These are phyloP conservation scores for Phenoliferia sp. DNA, from an alignment of 1,284 basidiomycete species.

Conservation along the genomic window DNA sequence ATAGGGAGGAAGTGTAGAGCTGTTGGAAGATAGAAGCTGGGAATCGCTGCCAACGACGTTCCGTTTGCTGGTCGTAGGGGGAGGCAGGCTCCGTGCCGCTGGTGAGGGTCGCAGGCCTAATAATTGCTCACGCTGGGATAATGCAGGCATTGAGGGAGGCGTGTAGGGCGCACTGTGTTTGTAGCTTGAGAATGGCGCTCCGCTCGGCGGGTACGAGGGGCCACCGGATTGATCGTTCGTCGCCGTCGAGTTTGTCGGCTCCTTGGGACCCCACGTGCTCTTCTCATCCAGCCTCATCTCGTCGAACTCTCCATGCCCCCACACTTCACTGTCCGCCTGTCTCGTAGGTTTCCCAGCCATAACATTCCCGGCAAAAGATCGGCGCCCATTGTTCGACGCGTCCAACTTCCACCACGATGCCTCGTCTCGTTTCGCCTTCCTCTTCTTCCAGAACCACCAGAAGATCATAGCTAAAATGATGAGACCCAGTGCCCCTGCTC, in stretches of 20 bases:
- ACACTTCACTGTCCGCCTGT: neutral
- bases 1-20: too few species aligned
- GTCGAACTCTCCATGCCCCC: neutral
- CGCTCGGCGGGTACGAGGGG: too few species aligned
- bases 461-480: constrained; percentile 12
- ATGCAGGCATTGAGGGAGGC: too few species aligned
- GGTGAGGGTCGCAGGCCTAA: neutral
- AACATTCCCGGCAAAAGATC: neutral
- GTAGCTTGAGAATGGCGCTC: neutral
- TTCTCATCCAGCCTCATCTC: neutral
- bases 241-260: neutral
- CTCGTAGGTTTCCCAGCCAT: neutral
- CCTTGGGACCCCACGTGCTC: neutral
- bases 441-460: constrained; percentile 26
- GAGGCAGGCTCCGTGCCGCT: too few species aligned
- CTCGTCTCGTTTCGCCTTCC: constrained; percentile 19
- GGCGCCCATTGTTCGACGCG: neutral
- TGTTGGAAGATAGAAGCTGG: neutral
- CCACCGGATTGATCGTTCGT: neutral
- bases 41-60: neutral
- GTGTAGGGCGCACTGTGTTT: too few species aligned
- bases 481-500: constrained; percentile 5
- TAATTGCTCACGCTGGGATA: neutral
- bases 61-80: neutral
- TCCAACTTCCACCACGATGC: constrained; percentile 13